Conservation (phyloP, 768 basidiomycete genomes). For the Krasilnikovozyma curviuscula region DNA sequence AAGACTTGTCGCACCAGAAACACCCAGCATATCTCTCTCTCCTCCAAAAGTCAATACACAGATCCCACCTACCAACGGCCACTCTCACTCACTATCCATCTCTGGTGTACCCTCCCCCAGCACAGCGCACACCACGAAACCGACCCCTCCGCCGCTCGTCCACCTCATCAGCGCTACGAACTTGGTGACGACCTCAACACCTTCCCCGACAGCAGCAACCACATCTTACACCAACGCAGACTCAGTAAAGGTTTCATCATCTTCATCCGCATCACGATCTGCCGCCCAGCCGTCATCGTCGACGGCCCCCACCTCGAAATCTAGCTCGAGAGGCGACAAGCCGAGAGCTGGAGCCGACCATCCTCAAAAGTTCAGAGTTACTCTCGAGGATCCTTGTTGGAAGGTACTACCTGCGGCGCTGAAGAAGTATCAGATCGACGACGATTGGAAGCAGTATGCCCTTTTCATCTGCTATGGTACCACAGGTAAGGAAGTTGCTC, state of each 20-base stretch:
- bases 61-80: too few relatives aligned
- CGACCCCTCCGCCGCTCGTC: not conserved
- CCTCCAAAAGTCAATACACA: not conserved
- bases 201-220: not conserved
- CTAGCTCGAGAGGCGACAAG: not conserved
- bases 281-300: too few relatives aligned
- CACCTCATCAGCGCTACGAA: not conserved
- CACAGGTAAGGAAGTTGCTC: conserved; percentile 39
- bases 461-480: conserved; percentile 98
- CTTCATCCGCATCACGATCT: conserved; percentile 13
- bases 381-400: conserved; percentile 92
- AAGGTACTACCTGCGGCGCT: conserved; percentile 93
- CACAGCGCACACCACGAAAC: too few relatives aligned
- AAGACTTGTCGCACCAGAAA: too few relatives aligned
- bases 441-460: conserved; percentile 97
- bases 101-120: too few relatives aligned
- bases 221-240: not conserved
- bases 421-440: conserved; percentile 97
- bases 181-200: conserved; percentile 3
- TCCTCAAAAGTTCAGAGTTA: conserved; percentile 72
- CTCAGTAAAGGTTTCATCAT: not conserved
- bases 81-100: not conserved
- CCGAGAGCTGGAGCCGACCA: conserved; percentile 13
- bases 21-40: not conserved
- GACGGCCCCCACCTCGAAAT: too few relatives aligned